Percentiles rank a stretch among this genome's conserved stretches.
Evolutionary conservation across 192 early-diverging fungal species (phyloP).

Genomic region (Entomortierella lignicola): DNA sequence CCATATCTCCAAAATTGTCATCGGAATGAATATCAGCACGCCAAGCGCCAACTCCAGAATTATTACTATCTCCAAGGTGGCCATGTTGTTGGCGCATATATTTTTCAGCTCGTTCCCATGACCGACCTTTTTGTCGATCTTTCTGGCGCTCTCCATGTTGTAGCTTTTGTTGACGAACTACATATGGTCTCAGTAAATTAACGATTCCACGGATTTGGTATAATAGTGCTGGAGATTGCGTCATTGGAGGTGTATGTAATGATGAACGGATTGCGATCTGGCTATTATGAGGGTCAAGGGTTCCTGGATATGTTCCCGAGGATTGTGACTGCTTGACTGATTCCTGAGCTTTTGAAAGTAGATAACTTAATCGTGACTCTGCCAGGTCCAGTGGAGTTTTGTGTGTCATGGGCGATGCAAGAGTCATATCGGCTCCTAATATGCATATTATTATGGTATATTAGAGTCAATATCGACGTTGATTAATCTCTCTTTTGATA

Average conservation of each 20-base stretch:
- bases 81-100: constrained; percentile 29
- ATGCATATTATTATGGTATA: no score
- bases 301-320: not conserved
- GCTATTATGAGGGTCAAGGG: constrained; percentile 27
- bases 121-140: constrained; percentile 38
- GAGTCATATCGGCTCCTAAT: constrained; percentile 46
- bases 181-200: constrained; percentile 39
- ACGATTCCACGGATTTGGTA: constrained; percentile 48
- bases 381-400: constrained; percentile 50
- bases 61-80: not conserved
- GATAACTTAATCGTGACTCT: constrained; percentile 43
- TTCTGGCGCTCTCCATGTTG: constrained; percentile 40
- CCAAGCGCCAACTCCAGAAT: constrained; percentile 9
- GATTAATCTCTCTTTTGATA: no score
- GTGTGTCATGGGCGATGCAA: constrained; percentile 53
- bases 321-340: constrained; percentile 8
- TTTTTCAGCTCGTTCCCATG: constrained; percentile 48
- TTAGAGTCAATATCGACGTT: no score
- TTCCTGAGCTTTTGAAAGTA: constrained; percentile 43
- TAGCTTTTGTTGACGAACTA: constrained; percentile 44
- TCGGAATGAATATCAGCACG: constrained; percentile 26
- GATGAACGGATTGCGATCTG: constrained; percentile 26
- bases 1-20: constrained; percentile 43
- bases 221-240: constrained; percentile 29
- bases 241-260: not conserved